These are phyloP conservation scores for Gossypium mustelinum DNA, from an alignment of 345 rosid genomes.

Conservation along the genomic window DNA sequence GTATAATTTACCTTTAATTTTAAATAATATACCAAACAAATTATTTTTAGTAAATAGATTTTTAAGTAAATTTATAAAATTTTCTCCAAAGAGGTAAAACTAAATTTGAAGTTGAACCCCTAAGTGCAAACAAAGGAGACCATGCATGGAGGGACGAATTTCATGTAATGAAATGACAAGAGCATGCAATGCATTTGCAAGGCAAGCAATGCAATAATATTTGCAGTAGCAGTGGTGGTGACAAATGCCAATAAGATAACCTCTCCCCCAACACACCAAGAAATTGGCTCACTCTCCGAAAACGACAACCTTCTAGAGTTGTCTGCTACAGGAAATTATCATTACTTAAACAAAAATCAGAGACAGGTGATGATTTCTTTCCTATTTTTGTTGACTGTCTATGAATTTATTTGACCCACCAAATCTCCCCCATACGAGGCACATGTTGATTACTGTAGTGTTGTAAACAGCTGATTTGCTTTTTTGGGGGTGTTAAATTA, in stretches of 20 bases:
- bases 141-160: not conserved
- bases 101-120: not conserved
- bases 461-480: not conserved
- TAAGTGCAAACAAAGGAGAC: not conserved
- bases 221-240: slow-evolving; percentile 22
- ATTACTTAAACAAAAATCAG: not conserved
- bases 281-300: not conserved
- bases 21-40: no score
- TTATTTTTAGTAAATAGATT: no score
- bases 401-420: not conserved
- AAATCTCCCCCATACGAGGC: not conserved
- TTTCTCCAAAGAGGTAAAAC: no score
- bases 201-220: not conserved
- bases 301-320: slow-evolving; percentile 12
- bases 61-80: no score
- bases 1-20: no score
- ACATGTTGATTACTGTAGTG: not conserved
- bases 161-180: not conserved
- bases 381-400: not conserved
- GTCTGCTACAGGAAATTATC: not conserved
- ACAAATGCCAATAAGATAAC: slow-evolving; percentile 1
- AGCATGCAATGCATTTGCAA: not conserved
- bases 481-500: not conserved
- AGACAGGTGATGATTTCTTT: not conserved
- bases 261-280: not conserved